Conservation (phyloP, 768 basidiomycete species). For the Heimioporus sp. region DNA sequence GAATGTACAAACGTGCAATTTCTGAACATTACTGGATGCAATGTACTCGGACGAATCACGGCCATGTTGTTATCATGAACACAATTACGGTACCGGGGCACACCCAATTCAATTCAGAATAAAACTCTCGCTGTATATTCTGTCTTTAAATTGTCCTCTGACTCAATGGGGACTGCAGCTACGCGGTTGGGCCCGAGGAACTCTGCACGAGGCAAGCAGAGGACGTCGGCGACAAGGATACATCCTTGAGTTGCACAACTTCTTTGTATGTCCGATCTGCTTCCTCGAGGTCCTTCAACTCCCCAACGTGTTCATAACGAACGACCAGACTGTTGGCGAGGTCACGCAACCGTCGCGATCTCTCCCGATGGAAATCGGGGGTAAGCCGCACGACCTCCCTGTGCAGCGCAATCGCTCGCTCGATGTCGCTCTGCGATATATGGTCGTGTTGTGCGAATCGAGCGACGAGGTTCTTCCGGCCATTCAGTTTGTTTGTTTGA, state of each 20-base stretch:
- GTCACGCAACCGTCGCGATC: not conserved
- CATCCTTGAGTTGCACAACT: not conserved
- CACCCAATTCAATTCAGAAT: too few relatives aligned
- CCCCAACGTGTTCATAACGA: not conserved
- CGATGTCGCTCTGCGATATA: not conserved
- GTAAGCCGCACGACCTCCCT: not conserved
- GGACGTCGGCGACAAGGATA: not conserved
- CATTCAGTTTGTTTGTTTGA: not conserved
- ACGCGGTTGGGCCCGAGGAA: too few relatives aligned
- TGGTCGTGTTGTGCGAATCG: not conserved
- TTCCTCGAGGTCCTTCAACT: not conserved
- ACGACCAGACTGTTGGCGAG: not conserved
- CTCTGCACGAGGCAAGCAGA: too few relatives aligned
- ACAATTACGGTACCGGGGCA: too few relatives aligned
- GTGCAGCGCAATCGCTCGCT: not conserved
- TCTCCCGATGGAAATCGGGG: not conserved
- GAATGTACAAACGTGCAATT: too few relatives aligned
- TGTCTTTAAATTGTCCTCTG: too few relatives aligned
- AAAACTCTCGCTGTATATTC: too few relatives aligned
- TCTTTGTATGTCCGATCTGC: not conserved
- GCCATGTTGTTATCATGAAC: too few relatives aligned
- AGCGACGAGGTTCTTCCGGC: not conserved
- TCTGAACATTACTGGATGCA: too few relatives aligned
- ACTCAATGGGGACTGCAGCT: too few relatives aligned
- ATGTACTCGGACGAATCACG: too few relatives aligned